phyloP scores from a whole-genome alignment of 495 filamentous ascomycete genomes.

The Cryomyces minteri region DNA sequence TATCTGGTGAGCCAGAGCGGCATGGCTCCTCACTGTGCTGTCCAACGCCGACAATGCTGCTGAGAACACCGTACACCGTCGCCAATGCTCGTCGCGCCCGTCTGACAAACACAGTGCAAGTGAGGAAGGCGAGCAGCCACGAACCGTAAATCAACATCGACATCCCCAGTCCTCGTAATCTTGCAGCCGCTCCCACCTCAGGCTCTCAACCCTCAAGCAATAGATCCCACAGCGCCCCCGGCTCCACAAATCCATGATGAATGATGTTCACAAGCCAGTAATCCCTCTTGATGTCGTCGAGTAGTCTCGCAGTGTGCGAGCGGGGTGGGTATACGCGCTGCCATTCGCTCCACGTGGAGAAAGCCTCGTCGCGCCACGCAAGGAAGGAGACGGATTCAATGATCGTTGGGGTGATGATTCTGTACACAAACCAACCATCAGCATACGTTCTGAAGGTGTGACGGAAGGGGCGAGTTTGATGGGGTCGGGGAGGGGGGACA shows the following conservation, averaged over 20 bases:
- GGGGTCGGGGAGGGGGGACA: background rate
- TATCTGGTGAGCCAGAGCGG: no score
- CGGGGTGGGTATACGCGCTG: conserved; percentile 57
- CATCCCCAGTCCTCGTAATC: no score
- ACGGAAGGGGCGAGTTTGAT: no score
- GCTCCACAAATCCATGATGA: conserved; percentile 60
- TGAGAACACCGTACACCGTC: no score
- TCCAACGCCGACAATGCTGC: no score
- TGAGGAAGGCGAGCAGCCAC: no score
- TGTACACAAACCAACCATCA: background rate
- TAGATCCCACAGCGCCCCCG: conserved; percentile 42
- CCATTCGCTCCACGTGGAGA: conserved; percentile 91
- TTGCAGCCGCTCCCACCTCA: no score
- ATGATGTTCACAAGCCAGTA: conserved; percentile 84
- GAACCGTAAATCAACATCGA: no score
- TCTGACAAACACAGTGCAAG: no score
- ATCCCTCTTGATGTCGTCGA: conserved; percentile 45
- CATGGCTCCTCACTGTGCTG: no score
- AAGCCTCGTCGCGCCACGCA: conserved; percentile 92
- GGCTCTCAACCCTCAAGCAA: conserved; percentile 1
- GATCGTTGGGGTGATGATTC: conserved; percentile 86
- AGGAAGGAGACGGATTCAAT: conserved; percentile 92
- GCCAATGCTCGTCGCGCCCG: no score
- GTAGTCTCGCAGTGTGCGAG: conserved; percentile 45
- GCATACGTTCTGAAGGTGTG: background rate